Conservation (phyloP, 2,329 filamentous ascomycete genomes). For the Stachybotrys chlorohalonatus region DNA sequence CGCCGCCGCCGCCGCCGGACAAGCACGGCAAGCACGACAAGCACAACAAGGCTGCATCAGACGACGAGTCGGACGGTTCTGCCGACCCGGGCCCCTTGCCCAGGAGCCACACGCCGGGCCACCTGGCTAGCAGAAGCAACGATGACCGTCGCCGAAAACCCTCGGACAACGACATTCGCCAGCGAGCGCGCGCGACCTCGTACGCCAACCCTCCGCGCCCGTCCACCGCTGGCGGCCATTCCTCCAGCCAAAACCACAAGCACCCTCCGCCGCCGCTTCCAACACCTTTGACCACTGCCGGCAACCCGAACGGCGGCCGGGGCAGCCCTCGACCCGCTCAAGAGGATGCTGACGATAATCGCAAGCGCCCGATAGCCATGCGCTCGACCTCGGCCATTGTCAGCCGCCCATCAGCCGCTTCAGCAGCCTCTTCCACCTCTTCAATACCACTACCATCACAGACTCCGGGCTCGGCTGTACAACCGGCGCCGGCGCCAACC, state of each 20-base stretch:
- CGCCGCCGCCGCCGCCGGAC: background rate
- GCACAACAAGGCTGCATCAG: conserved; percentile 16
- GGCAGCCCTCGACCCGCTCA: conserved; percentile 5
- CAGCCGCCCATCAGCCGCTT: conserved; percentile 17
- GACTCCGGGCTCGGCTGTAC: conserved; percentile 1
- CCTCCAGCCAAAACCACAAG: conserved; percentile 17
- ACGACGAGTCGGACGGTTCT: conserved; percentile 25
- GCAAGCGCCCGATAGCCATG: conserved; percentile 31
- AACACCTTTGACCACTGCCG: conserved; percentile 11
- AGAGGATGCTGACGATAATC: conserved; percentile 15
- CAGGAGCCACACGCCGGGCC: conserved; percentile 54
- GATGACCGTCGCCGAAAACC: conserved; percentile 38
- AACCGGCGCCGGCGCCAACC: conserved; percentile 1
- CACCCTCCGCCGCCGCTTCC: conserved; percentile 16
- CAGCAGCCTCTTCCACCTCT: conserved; percentile 6
- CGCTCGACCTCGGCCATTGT: conserved; percentile 47
- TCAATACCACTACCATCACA: conserved; percentile 4
- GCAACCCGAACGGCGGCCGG: conserved; percentile 10
- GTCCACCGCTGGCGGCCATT: conserved; percentile 16
- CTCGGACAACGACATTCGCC: conserved; percentile 43
- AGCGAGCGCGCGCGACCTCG: conserved; percentile 44
- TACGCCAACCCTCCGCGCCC: conserved; percentile 16
- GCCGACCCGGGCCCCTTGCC: conserved; percentile 30
- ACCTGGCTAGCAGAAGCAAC: conserved; percentile 48
- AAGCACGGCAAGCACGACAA: background rate